Conservation (phyloP, 768 basidiomycete genomes). For the Paxillus involutus region DNA sequence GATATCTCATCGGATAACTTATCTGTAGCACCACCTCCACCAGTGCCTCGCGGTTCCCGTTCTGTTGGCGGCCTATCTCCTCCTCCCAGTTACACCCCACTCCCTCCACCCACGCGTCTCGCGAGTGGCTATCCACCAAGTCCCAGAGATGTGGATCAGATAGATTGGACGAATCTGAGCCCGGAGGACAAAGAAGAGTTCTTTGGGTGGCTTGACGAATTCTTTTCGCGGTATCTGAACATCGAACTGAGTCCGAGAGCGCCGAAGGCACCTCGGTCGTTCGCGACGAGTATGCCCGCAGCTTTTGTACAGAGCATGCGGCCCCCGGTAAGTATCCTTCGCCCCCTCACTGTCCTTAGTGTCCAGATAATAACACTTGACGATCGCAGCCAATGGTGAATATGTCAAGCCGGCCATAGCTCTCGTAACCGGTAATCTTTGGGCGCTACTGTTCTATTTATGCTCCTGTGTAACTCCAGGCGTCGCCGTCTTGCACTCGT, state of each 20-base stretch:
- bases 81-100: slow-evolving; percentile 14
- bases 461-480: neutral
- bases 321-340: slow-evolving; percentile 18
- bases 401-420: slow-evolving; percentile 17
- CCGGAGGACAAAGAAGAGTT: slow-evolving; percentile 68
- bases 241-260: slow-evolving; percentile 20
- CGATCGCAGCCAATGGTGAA: slow-evolving; percentile 23
- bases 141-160: slow-evolving; percentile 19
- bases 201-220: slow-evolving; percentile 82
- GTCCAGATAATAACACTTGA: neutral
- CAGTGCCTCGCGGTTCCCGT: slow-evolving; percentile 12
- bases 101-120: slow-evolving; percentile 27
- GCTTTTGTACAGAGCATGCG: neutral
- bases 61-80: slow-evolving; percentile 10
- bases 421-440: slow-evolving; percentile 1
- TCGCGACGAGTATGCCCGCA: neutral
- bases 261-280: neutral
- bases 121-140: slow-evolving; percentile 25
- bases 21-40: slow-evolving; percentile 9
- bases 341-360: neutral
- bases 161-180: slow-evolving; percentile 73
- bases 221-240: slow-evolving; percentile 53
- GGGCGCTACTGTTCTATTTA: neutral
- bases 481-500: neutral
- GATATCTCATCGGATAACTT: slow-evolving; percentile 5